Evolutionary conservation across 1,284 basidiomycete genomes (phyloP), one percentile per base, ranked within the genome.

Genomic region (Leccinum colubrinum): DNA sequence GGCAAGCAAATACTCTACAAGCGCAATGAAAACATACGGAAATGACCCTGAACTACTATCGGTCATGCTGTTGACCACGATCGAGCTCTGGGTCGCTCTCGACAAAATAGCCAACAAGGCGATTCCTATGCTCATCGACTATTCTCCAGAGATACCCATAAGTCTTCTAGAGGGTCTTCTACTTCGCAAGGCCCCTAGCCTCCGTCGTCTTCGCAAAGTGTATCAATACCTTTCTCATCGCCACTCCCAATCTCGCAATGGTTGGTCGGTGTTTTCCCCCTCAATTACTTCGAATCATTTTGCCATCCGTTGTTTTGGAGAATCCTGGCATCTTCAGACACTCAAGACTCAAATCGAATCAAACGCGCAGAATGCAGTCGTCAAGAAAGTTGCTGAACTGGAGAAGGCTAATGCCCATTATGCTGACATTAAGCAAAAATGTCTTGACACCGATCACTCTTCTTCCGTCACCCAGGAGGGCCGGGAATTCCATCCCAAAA

Each of bases 201-300:
- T 55, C 12, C 20, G 9, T 22, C 53, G 53, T 20, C 53, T 55
- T 35, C 7, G 33, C 33, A 33, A 20, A 8, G n/a, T 20, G 1
- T 68, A 75, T 55, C 33, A 61, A 0, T 74, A 83, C 55, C 55
- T 83, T 4, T 62, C 53, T n/a, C 7, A 6, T 12, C 74, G 80
- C 4, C 68, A 75, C 35, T 58, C 48, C 0, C 15, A 56, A 2
- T 70, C 70, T 17, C 48, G 12, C 3, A 6, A 3, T 5, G 55
- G 53, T 22, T 59, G 55, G 56, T 67, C 70, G 0, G 62, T 74
- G 5, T 74, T 76, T 59, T 68, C 73, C 8, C 43, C 65, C 1
- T 33, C 59, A 1, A 4, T 50, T 2, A 46, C 3, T 3, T 1
- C 3, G 0, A 7, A 62, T 4, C 70, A 68, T 0, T 76, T 81